Evolutionary conservation across 306 rosid species (phyloP), one percentile per base, ranked within the genome.

Genomic region (Cucumis melo): DNA sequence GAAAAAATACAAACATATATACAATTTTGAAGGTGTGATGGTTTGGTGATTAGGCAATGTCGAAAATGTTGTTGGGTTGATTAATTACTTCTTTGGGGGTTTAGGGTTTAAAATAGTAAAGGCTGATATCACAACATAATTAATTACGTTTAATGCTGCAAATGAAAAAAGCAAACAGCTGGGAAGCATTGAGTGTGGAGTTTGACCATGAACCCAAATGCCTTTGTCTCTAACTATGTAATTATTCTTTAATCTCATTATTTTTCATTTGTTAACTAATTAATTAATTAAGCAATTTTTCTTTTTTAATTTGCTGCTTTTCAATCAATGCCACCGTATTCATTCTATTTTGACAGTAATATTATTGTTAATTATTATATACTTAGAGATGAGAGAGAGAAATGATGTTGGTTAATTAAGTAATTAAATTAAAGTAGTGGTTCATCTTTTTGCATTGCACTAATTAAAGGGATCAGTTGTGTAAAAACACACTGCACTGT

Each of bases 201-300:
- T 58, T 63, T 63, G 70, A 63, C 70, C 70, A 63, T 63, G 70
- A 14, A 64, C 27, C 71, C 71, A 64, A 64, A 34, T 34, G 71
- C 7, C 15, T 36, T 64, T 64, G 71, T 64, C 71, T 64, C 71
- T 64, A 41, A 14, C 71, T 64, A 41, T 2, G 13, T 50, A 50
- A 50, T 10, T 10, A 10, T 46, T 46, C 13, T 12, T 46, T 2
- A 46, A 46, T 46, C 5, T 46, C 65, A 58, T 23, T 51, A 51
- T 7, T 54, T 7, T 19, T 54, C 8, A 53, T 46, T 44, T 9
- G 12, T 46, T 46, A 46, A 46, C 4, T 10, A 27, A 27, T 44
- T 17, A 27, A 27, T 44, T 17, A 16, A 8, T 54, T 60, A 3
- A 10, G 64, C 64, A 60, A 60, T 27, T 27, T 27, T 3, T 27